Percentiles rank a stretch among this genome's conserved stretches.
These are phyloP conservation scores for Naegleria lovaniensis DNA, from an alignment of 208 protist species.

Conservation along the genomic window DNA sequence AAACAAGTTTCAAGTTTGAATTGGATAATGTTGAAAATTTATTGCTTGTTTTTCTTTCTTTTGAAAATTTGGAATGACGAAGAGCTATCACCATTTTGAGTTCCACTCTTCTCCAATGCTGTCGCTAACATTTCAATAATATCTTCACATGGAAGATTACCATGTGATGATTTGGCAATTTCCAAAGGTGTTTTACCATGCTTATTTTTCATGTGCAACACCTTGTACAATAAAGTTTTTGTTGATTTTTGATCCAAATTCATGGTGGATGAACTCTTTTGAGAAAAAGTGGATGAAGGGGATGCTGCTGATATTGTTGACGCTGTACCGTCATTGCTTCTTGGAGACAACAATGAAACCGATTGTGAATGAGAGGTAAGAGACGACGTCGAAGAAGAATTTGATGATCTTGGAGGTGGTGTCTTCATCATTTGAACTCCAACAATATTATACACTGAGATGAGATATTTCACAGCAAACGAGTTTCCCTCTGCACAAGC, in stretches of 20 bases:
- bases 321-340: not conserved
- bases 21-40: no score
- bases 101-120: not conserved
- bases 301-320: no score
- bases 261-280: not conserved
- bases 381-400: not conserved
- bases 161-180: not conserved
- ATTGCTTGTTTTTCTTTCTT: not conserved
- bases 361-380: not conserved
- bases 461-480: not conserved
- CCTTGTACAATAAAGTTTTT: not conserved
- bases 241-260: not conserved
- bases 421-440: not conserved
- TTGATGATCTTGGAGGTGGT: not conserved
- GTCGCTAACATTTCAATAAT: not conserved
- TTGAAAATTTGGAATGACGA: not conserved
- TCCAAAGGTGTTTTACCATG: not conserved
- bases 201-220: not conserved
- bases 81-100: not conserved
- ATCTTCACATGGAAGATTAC: not conserved
- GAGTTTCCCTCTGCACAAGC: not conserved
- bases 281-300: no score
- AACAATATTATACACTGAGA: not conserved
- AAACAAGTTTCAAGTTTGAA: no score
- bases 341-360: not conserved